Conservation (phyloP, 306 rosid genomes). For the Fragaria iinumae region DNA sequence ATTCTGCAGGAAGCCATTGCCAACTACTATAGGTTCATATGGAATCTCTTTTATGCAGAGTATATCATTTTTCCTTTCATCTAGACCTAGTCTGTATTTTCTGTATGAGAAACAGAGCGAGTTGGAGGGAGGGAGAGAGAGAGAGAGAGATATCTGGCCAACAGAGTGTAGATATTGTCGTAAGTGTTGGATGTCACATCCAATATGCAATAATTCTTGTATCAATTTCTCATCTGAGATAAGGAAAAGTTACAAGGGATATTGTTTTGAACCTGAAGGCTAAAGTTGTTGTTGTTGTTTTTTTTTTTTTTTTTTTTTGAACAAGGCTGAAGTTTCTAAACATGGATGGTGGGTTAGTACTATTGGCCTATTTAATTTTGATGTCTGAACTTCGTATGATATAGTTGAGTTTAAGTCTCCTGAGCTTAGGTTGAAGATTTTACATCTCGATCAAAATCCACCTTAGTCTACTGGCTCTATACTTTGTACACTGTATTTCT, state of each 20-base stretch:
- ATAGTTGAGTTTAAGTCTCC: background rate
- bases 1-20: slow-evolving; percentile 87
- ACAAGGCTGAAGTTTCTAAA: no score
- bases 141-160: background rate
- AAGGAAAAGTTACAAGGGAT: slow-evolving; percentile 3
- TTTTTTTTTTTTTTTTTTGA: no score
- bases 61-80: slow-evolving; percentile 82
- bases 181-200: background rate
- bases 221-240: background rate
- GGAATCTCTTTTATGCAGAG: slow-evolving; percentile 94
- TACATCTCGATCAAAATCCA: background rate
- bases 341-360: no score
- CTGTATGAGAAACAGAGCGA: background rate
- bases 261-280: background rate
- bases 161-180: slow-evolving; percentile 9
- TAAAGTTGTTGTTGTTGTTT: no score
- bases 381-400: background rate
- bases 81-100: slow-evolving; percentile 33
- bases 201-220: background rate
- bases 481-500: no score
- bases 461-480: no score
- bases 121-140: slow-evolving; percentile 11
- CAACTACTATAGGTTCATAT: slow-evolving; percentile 78
- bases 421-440: background rate
- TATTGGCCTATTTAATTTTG: background rate